A percentile compares a stretch with the other conserved stretches of the same genome.
These are phyloP conservation scores for Volvox carteri DNA, from an alignment of 163 green algal species.

Conservation along the genomic window DNA sequence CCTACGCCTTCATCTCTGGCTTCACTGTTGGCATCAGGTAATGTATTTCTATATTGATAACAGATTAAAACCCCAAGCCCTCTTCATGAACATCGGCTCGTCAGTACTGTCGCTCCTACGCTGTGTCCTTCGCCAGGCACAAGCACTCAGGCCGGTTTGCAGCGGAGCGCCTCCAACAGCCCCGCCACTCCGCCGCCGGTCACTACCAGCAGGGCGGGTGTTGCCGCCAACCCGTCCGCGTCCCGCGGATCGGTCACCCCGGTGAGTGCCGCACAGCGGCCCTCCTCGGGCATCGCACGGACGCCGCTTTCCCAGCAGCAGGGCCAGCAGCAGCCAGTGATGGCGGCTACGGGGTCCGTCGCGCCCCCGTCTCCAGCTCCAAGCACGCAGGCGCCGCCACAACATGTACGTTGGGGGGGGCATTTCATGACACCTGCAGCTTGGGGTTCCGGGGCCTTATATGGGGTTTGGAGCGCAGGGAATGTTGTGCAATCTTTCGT, in stretches of 20 bases:
- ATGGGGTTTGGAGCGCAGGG: too few species aligned
- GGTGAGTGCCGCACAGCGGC: neutral
- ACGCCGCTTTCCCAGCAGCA: neutral
- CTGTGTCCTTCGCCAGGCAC: neutral
- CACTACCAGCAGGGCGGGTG: slow-evolving; percentile 20
- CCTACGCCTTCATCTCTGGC: too few species aligned
- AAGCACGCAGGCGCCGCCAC: neutral
- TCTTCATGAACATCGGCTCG: too few species aligned
- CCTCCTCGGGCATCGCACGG: neutral
- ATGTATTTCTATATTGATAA: too few species aligned
- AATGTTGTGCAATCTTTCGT: too few species aligned
- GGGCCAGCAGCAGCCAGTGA: neutral
- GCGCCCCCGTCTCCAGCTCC: neutral
- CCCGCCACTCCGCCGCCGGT: slow-evolving; percentile 21
- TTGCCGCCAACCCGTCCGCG: neutral
- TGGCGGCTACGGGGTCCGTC: neutral
- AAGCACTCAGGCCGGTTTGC: neutral
- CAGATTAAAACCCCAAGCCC: too few species aligned
- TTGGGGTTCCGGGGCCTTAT: too few species aligned
- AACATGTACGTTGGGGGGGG: slow-evolving; percentile 2
- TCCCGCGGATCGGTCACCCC: slow-evolving; percentile 11
- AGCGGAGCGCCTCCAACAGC: neutral
- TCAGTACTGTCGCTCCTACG: neutral
- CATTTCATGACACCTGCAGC: too few species aligned
- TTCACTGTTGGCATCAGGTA: too few species aligned